A percentile compares a stretch with the other conserved stretches of the same genome.
Evolutionary conservation across 2,329 filamentous ascomycete species (phyloP).

Genomic region (Pyrenochaeta sp.): DNA sequence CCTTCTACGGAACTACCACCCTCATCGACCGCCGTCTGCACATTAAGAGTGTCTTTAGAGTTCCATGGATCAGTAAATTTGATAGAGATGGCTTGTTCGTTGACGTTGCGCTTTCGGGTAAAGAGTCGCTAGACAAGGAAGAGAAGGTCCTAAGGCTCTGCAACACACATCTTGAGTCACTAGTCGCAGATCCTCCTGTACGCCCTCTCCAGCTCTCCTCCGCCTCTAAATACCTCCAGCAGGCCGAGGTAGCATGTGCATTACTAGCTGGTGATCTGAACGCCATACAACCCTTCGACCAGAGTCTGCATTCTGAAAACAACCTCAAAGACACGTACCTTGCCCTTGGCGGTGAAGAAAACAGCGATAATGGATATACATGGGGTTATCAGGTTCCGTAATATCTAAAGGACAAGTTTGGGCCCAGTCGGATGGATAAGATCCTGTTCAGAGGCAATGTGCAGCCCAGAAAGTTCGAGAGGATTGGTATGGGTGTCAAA

Average conservation of each 20-base stretch:
- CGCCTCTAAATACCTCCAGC: conserved; percentile 56
- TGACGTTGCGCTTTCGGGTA: conserved; percentile 52
- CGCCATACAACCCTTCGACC: conserved; percentile 65
- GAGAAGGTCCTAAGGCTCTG: conserved; percentile 56
- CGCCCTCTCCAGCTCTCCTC: conserved; percentile 60
- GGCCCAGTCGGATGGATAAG: conserved; percentile 64
- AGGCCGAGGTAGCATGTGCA: conserved; percentile 49
- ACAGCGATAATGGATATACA: conserved; percentile 62
- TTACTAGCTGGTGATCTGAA: conserved; percentile 66
- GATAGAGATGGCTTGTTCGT: conserved; percentile 65
- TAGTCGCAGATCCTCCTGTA: conserved; percentile 58
- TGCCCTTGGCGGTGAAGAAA: conserved; percentile 60
- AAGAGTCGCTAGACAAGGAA: not conserved
- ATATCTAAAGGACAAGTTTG: conserved; percentile 55
- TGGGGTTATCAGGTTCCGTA: conserved; percentile 65
- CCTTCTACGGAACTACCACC: conserved; percentile 62
- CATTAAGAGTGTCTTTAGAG: conserved; percentile 59
- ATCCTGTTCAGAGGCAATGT: conserved; percentile 57
- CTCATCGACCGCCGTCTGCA: conserved; percentile 60
- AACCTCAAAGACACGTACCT: conserved; percentile 63
- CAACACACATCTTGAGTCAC: conserved; percentile 66
- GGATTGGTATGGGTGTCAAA: conserved; percentile 59
- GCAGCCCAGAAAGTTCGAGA: conserved; percentile 50
- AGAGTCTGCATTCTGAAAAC: conserved; percentile 58
- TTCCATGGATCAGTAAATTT: conserved; percentile 61